Conservation (phyloP, 179 eudicot genomes). For the Beta macrorhiza region DNA sequence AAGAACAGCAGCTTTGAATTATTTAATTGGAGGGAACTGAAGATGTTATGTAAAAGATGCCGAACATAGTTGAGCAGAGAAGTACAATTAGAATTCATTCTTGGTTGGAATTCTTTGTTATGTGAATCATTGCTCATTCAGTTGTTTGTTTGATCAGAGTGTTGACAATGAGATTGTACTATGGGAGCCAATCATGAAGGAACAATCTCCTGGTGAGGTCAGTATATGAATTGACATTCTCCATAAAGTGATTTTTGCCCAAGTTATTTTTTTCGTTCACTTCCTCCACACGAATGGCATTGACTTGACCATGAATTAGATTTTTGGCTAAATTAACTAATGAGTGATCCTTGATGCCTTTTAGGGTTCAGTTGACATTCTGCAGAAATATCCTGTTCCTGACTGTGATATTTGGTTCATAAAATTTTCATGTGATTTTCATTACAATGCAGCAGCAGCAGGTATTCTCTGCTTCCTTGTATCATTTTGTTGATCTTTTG, state of each 20-base stretch:
- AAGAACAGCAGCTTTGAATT: neutral
- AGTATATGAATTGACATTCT: conserved; percentile 22
- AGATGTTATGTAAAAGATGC: neutral
- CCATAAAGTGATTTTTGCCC: neutral
- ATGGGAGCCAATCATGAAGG: conserved; percentile 98
- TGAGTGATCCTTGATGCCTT: conserved; percentile 10
- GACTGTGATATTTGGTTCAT: conserved; percentile 99
- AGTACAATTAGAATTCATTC: neutral
- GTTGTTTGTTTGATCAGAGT: conserved; percentile 51
- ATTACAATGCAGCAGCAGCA: conserved; percentile 77
- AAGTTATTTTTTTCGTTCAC: neutral
- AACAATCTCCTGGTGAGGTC: conserved; percentile 98
- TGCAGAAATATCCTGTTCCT: conserved; percentile 90
- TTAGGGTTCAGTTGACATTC: conserved; percentile 90
- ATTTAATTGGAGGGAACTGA: neutral
- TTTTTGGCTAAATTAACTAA: neutral
- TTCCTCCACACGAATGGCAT: neutral
- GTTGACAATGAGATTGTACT: conserved; percentile 93
- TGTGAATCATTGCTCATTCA: neutral
- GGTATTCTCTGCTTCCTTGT: conserved; percentile 38
- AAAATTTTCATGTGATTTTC: conserved; percentile 92
- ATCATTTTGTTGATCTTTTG: neutral
- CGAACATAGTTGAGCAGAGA: neutral
- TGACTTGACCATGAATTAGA: no score
- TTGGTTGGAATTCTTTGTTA: neutral